Evolutionary conservation across 1,284 basidiomycete species (phyloP), one percentile per base, ranked within the genome.

Genomic region (Pholiota adiposa): DNA sequence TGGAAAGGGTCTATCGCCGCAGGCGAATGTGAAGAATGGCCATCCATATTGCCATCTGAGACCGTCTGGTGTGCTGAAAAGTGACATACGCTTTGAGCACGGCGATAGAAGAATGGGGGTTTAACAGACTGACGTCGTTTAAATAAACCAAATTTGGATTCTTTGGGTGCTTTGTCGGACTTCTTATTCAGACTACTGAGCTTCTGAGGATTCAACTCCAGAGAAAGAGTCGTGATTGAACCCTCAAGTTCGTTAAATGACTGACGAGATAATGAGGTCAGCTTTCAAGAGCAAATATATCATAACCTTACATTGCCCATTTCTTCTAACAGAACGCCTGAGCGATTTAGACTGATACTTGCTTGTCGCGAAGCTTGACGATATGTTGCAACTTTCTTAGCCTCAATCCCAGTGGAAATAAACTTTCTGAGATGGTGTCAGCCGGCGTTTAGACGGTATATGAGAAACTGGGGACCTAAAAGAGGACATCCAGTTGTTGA

Each of bases 401-500:
- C 77, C 62, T 85, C 81, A 54, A 83, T 75, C 40, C 76, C 76
- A 25, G 76, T 70, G 8, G 75, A 73, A 52, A 89, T 82, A 67
- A 89, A 88, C 67, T 80, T 85, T 69, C 88, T 90, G 65, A n/a
- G 55, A 56, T 29, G 14, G 25, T 11, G 51, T 59, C 27, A 61
- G 60, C 21, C 51, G 11, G 16, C 14, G 16, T 46, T 48, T 41
- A 36, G 16, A 11, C 18, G 4, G n/a, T 21, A 36, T 51, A 33
- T n/a, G 38, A 27, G 31, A 52, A 46, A 41, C 44, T 31, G 19
- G 54, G 27, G 63, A 89, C 89, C 90, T 85, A 65, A 93, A 83
- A 33, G 88, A 85, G 29, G 75, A 63, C 80, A 90, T 90, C 92
- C 92, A 94, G 48, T 71, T 76, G 54, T 86, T 77, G 65, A 92